Evolutionary conservation across 2,329 filamentous ascomycete genomes (phyloP).

Genomic region (Fusarium duplospermum): DNA sequence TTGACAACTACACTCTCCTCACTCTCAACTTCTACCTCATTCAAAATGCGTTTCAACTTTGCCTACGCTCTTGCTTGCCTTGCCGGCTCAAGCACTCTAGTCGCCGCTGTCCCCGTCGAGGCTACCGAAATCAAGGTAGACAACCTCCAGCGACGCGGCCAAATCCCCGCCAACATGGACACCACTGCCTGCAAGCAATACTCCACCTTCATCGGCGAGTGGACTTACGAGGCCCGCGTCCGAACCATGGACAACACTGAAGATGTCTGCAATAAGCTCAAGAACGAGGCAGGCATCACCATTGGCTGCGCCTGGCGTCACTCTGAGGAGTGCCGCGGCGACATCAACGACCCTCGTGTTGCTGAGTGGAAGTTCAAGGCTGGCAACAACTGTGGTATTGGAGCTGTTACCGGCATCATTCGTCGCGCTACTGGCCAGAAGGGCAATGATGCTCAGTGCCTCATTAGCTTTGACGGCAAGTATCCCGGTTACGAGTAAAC

Average conservation of each 20-base stretch:
- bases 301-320: not conserved
- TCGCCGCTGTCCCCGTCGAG: not conserved
- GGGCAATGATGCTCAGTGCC: not conserved
- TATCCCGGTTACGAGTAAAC: not conserved
- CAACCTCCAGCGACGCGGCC: not conserved
- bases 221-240: not conserved
- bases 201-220: not conserved
- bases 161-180: not conserved
- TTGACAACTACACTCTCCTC: not conserved
- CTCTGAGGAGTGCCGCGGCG: not conserved
- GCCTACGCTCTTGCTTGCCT: not conserved
- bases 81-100: not conserved
- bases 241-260: not conserved
- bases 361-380: slow-evolving; percentile 1
- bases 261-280: not conserved
- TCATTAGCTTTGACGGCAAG: not conserved
- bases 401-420: not conserved
- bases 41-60: not conserved
- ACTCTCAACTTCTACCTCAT: not conserved
- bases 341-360: not conserved
- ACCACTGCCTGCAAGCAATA: not conserved
- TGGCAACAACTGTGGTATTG: not conserved
- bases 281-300: not conserved
- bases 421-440: not conserved
- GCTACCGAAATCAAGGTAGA: not conserved